Evolutionary conservation across 78 protist genomes (phyloP).

Genomic region (Isochrysis galbana): DNA sequence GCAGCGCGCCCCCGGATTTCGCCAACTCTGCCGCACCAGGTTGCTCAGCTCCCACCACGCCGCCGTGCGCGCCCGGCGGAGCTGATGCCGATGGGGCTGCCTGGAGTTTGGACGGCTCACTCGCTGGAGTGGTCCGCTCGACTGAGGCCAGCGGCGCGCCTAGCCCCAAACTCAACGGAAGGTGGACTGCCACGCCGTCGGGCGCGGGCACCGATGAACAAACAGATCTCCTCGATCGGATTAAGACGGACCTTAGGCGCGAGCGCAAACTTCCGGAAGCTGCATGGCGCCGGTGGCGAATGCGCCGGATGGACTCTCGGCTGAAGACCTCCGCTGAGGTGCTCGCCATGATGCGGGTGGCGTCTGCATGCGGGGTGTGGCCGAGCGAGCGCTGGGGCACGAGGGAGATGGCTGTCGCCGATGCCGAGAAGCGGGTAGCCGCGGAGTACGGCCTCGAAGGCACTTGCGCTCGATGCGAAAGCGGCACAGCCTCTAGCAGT

Average conservation of each 20-base stretch:
- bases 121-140: neutral
- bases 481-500: neutral
- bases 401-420: no score
- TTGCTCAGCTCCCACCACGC: neutral
- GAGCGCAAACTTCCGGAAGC: neutral
- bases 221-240: neutral
- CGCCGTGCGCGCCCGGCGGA: neutral
- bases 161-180: no score
- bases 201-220: neutral
- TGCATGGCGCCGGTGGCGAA: neutral
- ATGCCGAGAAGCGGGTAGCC: no score
- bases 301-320: no score
- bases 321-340: no score
- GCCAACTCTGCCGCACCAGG: no score
- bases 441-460: no score
- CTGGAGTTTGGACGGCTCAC: neutral
- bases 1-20: no score
- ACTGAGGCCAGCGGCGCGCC: neutral
- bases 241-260: neutral
- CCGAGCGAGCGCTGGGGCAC: no score
- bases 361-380: no score
- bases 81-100: neutral
- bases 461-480: neutral
- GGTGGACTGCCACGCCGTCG: neutral
- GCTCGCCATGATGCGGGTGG: no score